A percentile compares a stretch with the other conserved stretches of the same genome.
Conservation (phyloP, 768 basidiomycete species). For the Tricholoma hemisulphureum region DNA sequence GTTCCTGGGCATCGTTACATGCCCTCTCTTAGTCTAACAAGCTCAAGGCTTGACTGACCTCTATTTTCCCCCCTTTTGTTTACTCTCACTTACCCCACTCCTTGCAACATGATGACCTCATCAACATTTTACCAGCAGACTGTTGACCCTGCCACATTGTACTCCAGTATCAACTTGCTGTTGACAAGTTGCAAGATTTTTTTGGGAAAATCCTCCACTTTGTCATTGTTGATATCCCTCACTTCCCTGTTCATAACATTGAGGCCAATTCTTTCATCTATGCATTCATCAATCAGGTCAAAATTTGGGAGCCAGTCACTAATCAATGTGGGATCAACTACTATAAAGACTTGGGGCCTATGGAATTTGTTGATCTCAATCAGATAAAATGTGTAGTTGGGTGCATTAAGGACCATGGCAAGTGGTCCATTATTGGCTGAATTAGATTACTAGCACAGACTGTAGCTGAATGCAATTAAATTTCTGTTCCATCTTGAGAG, state of each 20-base stretch:
- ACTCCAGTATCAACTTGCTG: slow-evolving; percentile 31
- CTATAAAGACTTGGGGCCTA: slow-evolving; percentile 16
- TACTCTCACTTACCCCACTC: too few relatives aligned
- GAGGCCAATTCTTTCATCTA: slow-evolving; percentile 19
- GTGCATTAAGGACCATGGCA: slow-evolving; percentile 10
- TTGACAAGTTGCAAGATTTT: slow-evolving; percentile 27
- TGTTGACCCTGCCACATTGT: too few relatives aligned
- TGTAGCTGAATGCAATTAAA: neutral
- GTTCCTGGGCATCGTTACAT: too few relatives aligned
- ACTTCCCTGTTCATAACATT: slow-evolving; percentile 11
- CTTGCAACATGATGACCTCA: too few relatives aligned
- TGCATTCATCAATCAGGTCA: slow-evolving; percentile 17
- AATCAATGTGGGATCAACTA: slow-evolving; percentile 20
- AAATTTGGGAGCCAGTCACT: neutral
- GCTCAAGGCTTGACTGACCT: too few relatives aligned
- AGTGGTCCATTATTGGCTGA: neutral
- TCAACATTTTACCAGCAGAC: too few relatives aligned
- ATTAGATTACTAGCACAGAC: neutral
- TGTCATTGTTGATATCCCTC: slow-evolving; percentile 21
- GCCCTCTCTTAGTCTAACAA: too few relatives aligned
- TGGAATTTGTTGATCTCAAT: slow-evolving; percentile 26
- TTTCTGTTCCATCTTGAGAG: neutral
- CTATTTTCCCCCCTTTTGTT: too few relatives aligned
- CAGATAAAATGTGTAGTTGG: slow-evolving; percentile 28
- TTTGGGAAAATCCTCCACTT: slow-evolving; percentile 35